Evolutionary conservation across 2,329 filamentous ascomycete species (phyloP).

Genomic region (Colletotrichum liriopes): DNA sequence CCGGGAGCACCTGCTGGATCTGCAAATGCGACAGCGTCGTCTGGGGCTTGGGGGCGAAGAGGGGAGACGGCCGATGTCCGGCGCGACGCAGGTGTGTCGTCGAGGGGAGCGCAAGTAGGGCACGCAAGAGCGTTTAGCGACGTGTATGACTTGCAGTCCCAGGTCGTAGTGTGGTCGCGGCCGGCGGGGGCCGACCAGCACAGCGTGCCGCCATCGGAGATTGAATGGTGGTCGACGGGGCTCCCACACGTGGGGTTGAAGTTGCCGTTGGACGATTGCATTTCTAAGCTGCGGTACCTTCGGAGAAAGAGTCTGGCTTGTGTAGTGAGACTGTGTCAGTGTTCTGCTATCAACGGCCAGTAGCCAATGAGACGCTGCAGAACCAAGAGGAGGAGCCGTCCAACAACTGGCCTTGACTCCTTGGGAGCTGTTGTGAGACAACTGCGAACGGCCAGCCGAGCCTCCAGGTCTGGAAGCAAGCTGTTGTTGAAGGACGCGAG

Average conservation of each 20-base stretch:
- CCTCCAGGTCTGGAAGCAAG: background rate
- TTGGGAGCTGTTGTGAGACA: conserved; percentile 27
- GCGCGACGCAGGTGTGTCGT: background rate
- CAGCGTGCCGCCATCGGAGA: conserved; percentile 41
- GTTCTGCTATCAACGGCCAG: conserved; percentile 7
- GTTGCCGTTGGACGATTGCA: conserved; percentile 37
- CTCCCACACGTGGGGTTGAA: conserved; percentile 32
- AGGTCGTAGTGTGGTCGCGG: background rate
- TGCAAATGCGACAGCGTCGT: conserved; percentile 24
- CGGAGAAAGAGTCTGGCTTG: conserved; percentile 22
- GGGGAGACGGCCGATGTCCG: conserved; percentile 33
- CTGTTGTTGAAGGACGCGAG: conserved; percentile 13
- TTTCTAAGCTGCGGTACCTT: conserved; percentile 30
- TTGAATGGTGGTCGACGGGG: conserved; percentile 27
- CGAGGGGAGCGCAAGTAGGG: background rate
- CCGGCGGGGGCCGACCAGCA: conserved; percentile 11
- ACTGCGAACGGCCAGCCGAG: conserved; percentile 1
- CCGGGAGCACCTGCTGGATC: conserved; percentile 28
- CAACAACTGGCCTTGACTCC: conserved; percentile 1
- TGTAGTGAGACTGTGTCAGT: conserved; percentile 23
- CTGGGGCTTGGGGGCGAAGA: background rate
- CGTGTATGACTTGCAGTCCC: conserved; percentile 28
- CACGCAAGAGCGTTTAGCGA: conserved; percentile 30
- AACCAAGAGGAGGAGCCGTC: background rate
- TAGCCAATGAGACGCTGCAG: conserved; percentile 27